A percentile compares a stretch with the other conserved stretches of the same genome.
Evolutionary conservation across 352 stramenopile species (phyloP).

Genomic region (Pythium periplocum): DNA sequence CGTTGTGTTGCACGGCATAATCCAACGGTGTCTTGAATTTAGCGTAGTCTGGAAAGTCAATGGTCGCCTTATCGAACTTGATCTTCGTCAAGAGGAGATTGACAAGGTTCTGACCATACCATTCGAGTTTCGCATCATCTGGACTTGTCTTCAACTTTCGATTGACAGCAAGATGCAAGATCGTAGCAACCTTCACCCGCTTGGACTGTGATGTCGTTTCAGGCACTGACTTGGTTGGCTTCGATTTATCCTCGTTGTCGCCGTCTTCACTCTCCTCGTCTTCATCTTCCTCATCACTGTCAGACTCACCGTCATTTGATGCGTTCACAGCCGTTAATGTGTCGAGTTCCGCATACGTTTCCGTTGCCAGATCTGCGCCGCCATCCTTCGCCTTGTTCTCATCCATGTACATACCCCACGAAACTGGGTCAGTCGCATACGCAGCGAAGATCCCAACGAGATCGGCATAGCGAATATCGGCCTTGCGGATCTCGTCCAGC

Average conservation of each 20-base stretch:
- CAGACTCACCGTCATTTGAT: not conserved
- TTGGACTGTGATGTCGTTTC: slow-evolving; percentile 5
- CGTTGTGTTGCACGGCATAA: slow-evolving; percentile 42
- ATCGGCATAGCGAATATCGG: slow-evolving; percentile 35
- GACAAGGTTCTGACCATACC: slow-evolving; percentile 56
- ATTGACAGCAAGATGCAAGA: slow-evolving; percentile 46
- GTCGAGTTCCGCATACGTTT: not conserved
- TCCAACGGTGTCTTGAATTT: slow-evolving; percentile 54
- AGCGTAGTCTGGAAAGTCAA: slow-evolving; percentile 45
- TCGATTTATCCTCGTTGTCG: not conserved
- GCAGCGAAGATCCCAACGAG: slow-evolving; percentile 51
- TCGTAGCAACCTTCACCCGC: slow-evolving; percentile 35
- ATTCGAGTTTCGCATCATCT: slow-evolving; percentile 24
- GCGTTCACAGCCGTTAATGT: not conserved
- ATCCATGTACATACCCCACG: slow-evolving; percentile 34
- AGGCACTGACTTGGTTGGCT: not conserved
- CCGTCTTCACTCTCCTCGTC: slow-evolving; percentile 10
- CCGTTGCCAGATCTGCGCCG: not conserved
- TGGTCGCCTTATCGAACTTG: slow-evolving; percentile 25
- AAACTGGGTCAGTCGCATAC: slow-evolving; percentile 25
- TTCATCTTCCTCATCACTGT: slow-evolving; percentile 11
- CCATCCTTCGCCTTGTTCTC: slow-evolving; percentile 9
- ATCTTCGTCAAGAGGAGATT: slow-evolving; percentile 35
- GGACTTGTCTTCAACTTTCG: slow-evolving; percentile 32
- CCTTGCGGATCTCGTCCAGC: slow-evolving; percentile 24